Evolutionary conservation across 2,329 filamentous ascomycete species (phyloP).

Genomic region (Catunica adiposa): DNA sequence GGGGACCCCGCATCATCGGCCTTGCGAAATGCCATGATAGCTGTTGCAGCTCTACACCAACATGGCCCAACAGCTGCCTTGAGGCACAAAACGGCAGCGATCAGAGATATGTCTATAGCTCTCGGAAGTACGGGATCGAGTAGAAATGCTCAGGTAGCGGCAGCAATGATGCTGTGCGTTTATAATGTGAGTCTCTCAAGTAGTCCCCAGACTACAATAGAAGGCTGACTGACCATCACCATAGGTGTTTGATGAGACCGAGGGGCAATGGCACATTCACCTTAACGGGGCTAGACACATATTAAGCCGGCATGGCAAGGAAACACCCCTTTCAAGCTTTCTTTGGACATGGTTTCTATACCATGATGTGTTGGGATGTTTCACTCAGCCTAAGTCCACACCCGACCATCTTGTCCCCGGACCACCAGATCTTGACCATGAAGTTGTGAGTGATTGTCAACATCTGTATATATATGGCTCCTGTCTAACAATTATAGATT

Average conservation of each 20-base stretch:
- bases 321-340: slow-evolving; percentile 22
- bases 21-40: slow-evolving; percentile 29
- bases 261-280: slow-evolving; percentile 30
- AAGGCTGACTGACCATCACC: not conserved
- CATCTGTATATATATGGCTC: not conserved
- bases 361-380: slow-evolving; percentile 29
- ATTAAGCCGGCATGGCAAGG: slow-evolving; percentile 19
- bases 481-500: slow-evolving; percentile 21
- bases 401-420: not conserved
- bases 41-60: slow-evolving; percentile 28
- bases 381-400: slow-evolving; percentile 22
- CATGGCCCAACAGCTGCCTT: slow-evolving; percentile 25
- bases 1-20: slow-evolving; percentile 22
- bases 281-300: slow-evolving; percentile 27
- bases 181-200: slow-evolving; percentile 26
- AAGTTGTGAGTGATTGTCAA: slow-evolving; percentile 1
- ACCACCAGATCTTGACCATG: not conserved
- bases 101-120: slow-evolving; percentile 25
- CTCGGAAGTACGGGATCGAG: slow-evolving; percentile 20
- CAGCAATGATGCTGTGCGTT: slow-evolving; percentile 35
- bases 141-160: slow-evolving; percentile 26
- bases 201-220: slow-evolving; percentile 7
- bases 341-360: slow-evolving; percentile 32
- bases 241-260: slow-evolving; percentile 32
- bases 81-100: slow-evolving; percentile 26